Base-by-base conservation (phyloP, 345 rosid genomes). In the Ceriops zippeliana region DNA sequence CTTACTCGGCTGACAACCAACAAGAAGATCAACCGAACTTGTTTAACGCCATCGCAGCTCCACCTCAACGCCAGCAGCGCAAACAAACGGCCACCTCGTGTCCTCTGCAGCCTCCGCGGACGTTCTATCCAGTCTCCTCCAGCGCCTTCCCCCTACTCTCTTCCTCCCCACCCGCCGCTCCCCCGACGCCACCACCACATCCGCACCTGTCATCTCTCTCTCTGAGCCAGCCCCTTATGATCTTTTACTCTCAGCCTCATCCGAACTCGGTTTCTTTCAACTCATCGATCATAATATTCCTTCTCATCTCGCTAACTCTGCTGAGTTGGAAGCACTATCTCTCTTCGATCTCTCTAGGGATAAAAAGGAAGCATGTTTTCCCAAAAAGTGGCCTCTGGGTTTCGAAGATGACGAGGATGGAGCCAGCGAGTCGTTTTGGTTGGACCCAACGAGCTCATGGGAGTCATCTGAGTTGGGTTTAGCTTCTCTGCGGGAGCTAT, bases 31-130 rank as follows among this genome's bases (percentile, higher is more conserved):
- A 76, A n/a, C 77, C 79, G 10, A 81, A 69, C 72, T 64, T 77
- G 63, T 70, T 74, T 85, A 78, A 75, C 66, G 78, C 86, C 83
- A 89, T 87, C 59, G 69, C 86, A 7, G 92, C 96, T 19, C 96
- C 98, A 6, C 98, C 92, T 6, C 98, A 30, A 89, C 98, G 2
- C 92, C 93, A 2, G 85, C 93, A 8, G 70, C 79, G 7, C 89
- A 78, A 35, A 74, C 81, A 10, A 75, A 77, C 70, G 20, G 71
- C 72, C 79, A 75, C 52, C 73, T 10, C n/a, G 37, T 73, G 20
- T 60, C 86, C 37, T 68, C 90, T 0, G 69, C 83, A 19, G 79
- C 81, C 57, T 21, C 83, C 6, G 83, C 84, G 2, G 91, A 88
- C 75, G 80, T 76, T 7, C 92, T 91, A 69, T 83, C 97, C 15